Evolutionary conservation across 495 filamentous ascomycete genomes (phyloP).

Genomic region (Hyaloscypha finlandica): DNA sequence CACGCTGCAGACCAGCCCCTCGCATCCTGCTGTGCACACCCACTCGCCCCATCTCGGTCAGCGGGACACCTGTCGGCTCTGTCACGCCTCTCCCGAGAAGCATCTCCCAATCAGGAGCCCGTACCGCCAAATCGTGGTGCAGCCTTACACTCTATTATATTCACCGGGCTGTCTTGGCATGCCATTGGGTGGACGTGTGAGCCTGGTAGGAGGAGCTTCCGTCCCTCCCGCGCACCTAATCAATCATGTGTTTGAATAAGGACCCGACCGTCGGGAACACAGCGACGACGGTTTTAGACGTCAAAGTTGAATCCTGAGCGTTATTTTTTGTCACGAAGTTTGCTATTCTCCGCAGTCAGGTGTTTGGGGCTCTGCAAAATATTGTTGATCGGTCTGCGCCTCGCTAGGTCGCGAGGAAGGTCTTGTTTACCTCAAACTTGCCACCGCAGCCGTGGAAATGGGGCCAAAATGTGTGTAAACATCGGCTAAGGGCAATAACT

Average conservation of each 20-base stretch:
- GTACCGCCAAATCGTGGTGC: constrained; percentile 5
- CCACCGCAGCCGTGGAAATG: constrained; percentile 17
- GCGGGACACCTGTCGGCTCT: constrained; percentile 3
- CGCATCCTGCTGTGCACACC: not conserved
- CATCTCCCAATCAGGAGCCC: constrained; percentile 11
- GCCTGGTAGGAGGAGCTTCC: not conserved
- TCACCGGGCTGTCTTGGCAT: constrained; percentile 15
- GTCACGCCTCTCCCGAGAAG: constrained; percentile 14
- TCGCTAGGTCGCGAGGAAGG: constrained; percentile 28
- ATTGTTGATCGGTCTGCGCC: constrained; percentile 9
- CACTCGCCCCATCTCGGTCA: constrained; percentile 4
- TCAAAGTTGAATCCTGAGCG: constrained; percentile 3
- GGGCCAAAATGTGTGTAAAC: constrained; percentile 26
- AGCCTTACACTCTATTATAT: constrained; percentile 18
- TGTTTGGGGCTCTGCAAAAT: not conserved
- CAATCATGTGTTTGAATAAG: constrained; percentile 22
- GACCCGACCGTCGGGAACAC: constrained; percentile 19
- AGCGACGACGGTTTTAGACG: constrained; percentile 20
- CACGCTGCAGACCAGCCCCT: constrained; percentile 6
- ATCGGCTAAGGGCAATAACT: constrained; percentile 20
- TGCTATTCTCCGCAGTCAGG: constrained; percentile 1
- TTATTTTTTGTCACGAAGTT: constrained; percentile 3
- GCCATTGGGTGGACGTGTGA: constrained; percentile 19
- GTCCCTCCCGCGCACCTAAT: constrained; percentile 12
- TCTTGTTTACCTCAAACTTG: constrained; percentile 31